Evolutionary conservation across 768 basidiomycete species (phyloP).

Genomic region (Tylopilus intermedius): DNA sequence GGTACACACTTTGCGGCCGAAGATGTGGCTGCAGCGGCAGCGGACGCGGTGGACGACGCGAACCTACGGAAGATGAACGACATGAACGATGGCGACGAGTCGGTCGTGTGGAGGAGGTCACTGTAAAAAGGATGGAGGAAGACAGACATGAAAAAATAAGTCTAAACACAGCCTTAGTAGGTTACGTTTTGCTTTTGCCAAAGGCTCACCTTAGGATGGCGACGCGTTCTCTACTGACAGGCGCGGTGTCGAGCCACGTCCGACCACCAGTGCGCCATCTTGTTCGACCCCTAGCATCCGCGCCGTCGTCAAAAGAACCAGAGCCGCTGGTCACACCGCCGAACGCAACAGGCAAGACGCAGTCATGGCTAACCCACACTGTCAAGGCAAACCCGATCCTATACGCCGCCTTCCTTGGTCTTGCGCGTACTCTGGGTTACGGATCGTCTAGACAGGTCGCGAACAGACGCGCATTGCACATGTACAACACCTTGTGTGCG

Average conservation of each 20-base stretch:
- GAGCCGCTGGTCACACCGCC: constrained; percentile 1
- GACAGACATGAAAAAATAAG: constrained; percentile 11
- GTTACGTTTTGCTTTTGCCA: too few relatives aligned
- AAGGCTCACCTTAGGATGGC: constrained; percentile 5
- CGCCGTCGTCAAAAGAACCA: constrained; percentile 4
- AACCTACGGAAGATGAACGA: constrained; percentile 50
- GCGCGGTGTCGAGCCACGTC: constrained; percentile 1
- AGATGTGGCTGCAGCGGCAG: constrained; percentile 13
- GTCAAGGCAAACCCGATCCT: constrained; percentile 48
- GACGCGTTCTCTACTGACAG: constrained; percentile 11
- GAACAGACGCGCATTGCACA: constrained; percentile 48
- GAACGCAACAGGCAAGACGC: constrained; percentile 16
- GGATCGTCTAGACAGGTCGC: constrained; percentile 57
- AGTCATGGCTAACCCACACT: constrained; percentile 53
- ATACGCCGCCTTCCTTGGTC: constrained; percentile 40
- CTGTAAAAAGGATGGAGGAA: constrained; percentile 24
- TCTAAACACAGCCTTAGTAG: background rate
- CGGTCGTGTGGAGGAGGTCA: constrained; percentile 18
- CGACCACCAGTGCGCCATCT: constrained; percentile 9
- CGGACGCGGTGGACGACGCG: constrained; percentile 43
- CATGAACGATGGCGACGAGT: constrained; percentile 33
- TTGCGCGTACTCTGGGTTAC: constrained; percentile 55
- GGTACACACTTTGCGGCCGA: constrained; percentile 14
- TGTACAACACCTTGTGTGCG: constrained; percentile 57
- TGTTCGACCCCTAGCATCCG: constrained; percentile 12